Conservation (phyloP, 2,329 filamentous ascomycete species). For the Colletotrichum limetticola region DNA sequence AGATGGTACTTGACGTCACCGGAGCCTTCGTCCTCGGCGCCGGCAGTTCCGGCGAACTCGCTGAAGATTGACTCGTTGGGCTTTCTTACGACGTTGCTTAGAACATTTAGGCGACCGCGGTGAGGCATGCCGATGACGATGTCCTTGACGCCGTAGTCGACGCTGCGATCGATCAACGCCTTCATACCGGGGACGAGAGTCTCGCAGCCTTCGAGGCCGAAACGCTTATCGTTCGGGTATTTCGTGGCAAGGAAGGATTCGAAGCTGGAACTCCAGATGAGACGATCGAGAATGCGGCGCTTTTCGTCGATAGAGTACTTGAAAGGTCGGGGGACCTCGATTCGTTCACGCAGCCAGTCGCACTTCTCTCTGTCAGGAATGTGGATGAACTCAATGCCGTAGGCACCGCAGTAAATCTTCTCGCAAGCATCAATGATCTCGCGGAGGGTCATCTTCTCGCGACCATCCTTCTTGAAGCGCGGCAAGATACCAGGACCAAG, state of each 20-base stretch:
- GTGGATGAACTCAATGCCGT: slow-evolving; percentile 98
- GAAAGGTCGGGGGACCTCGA: slow-evolving; percentile 94
- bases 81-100: slow-evolving; percentile 98
- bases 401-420: slow-evolving; percentile 96
- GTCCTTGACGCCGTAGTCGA: slow-evolving; percentile 98
- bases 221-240: slow-evolving; percentile 99
- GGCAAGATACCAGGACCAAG: slow-evolving; percentile 96
- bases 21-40: slow-evolving; percentile 93
- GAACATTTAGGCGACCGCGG: slow-evolving; percentile 95
- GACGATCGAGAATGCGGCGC: slow-evolving; percentile 93
- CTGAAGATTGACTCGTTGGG: slow-evolving; percentile 99
- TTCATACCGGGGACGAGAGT: slow-evolving; percentile 99
- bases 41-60: slow-evolving; percentile 90
- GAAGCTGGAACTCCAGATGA: slow-evolving; percentile 99
- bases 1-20: slow-evolving; percentile 99
- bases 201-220: slow-evolving; percentile 97
- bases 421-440: slow-evolving; percentile 96
- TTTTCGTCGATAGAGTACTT: slow-evolving; percentile 99
- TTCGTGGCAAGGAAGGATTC: slow-evolving; percentile 96
- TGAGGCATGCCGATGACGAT: slow-evolving; percentile 99
- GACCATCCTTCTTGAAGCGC: slow-evolving; percentile 87
- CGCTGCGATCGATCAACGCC: slow-evolving; percentile 96
- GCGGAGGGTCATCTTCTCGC: slow-evolving; percentile 95
- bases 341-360: slow-evolving; percentile 95
- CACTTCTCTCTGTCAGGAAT: slow-evolving; percentile 97